Base-by-base conservation (phyloP, 2,329 filamentous ascomycete species). In the Atkinsonella hypoxylon region DNA sequence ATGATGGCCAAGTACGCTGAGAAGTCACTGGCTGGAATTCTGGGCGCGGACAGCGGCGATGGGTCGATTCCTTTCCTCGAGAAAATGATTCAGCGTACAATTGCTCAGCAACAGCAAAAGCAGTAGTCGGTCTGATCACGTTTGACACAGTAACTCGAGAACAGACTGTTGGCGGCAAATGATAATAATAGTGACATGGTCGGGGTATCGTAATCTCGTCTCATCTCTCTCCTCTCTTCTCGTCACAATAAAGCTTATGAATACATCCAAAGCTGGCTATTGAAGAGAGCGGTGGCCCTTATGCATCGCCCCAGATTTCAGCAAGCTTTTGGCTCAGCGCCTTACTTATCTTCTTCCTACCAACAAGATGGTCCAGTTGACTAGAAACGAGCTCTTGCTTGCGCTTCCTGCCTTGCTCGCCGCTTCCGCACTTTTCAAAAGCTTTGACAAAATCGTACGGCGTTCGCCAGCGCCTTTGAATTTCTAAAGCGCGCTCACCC, bases 1-100 rank as follows among this genome's bases (percentile, higher is more conserved):
- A 88, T 95, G 73, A 77, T 83, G 70, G 81, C 79, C 48, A 91
- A 91, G 71, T 90, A 90, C 61, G 86, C 88, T 2, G 86, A 90
- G 73, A 96, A 96, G 79, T 91, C 87, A 55, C 81, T 96, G 51
- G 77, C 82, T 18, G 89, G 84, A 22, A 64, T 69, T 49, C 82
- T 96, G 53, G 75, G 79, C 48, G 75, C 74, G 4, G 68, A 72
- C 15, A 72, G 73, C 51, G 74, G 75, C 32, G 72, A 71, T 56
- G 59, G 76, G 62, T 67, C 74, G 5, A 72, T 75, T 46, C 74
- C 77, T 2, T 71, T 85, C 36, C 62, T 89, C 55, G 79, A 87
- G 68, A 85, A 83, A 68, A 81, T 89, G 68, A 82, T 89, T 10
- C 75, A 82, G 61, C 81, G 79, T 58, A 76, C 94, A 55, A 82